Conservation (phyloP, 2,329 filamentous ascomycete species). For the Diaporthe sp. region DNA sequence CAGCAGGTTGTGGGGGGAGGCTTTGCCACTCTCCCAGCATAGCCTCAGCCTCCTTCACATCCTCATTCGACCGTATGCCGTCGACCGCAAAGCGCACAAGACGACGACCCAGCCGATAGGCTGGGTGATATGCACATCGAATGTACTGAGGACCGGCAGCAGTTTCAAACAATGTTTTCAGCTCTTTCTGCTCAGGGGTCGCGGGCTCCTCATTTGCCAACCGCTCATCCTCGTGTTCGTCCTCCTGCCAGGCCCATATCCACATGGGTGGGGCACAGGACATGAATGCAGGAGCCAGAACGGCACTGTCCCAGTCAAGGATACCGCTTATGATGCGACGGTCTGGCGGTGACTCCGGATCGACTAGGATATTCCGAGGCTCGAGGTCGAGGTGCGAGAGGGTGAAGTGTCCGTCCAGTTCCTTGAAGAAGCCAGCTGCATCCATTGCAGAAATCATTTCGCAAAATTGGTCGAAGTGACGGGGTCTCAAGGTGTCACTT, state of each 20-base stretch:
- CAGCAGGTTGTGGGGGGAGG: not conserved
- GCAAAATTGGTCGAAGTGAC: not conserved
- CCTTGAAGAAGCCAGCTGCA: not conserved
- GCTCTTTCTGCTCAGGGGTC: conserved; percentile 37
- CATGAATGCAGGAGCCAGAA: conserved; percentile 50
- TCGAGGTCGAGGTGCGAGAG: conserved; percentile 48
- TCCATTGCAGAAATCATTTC: not conserved
- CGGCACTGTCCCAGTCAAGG: conserved; percentile 53
- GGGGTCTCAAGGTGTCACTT: not conserved
- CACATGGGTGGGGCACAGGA: conserved; percentile 50
- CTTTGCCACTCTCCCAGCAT: not conserved
- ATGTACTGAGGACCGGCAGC: conserved; percentile 47
- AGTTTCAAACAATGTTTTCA: conserved; percentile 49
- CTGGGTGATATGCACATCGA: conserved; percentile 46
- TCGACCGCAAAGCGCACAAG: conserved; percentile 40
- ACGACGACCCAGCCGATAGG: conserved; percentile 44
- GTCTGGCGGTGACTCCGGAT: conserved; percentile 29
- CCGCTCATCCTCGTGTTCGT: conserved; percentile 44
- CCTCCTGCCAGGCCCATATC: conserved; percentile 48
- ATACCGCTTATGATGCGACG: conserved; percentile 41
- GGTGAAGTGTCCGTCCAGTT: conserved; percentile 1
- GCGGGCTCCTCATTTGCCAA: conserved; percentile 34
- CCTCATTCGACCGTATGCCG: not conserved
- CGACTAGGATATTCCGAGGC: conserved; percentile 49
- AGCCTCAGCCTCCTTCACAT: not conserved